Evolutionary conservation across 2,329 filamentous ascomycete genomes (phyloP), one percentile per base, ranked within the genome.

Genomic region (Macrophomina pseudophaseolina): DNA sequence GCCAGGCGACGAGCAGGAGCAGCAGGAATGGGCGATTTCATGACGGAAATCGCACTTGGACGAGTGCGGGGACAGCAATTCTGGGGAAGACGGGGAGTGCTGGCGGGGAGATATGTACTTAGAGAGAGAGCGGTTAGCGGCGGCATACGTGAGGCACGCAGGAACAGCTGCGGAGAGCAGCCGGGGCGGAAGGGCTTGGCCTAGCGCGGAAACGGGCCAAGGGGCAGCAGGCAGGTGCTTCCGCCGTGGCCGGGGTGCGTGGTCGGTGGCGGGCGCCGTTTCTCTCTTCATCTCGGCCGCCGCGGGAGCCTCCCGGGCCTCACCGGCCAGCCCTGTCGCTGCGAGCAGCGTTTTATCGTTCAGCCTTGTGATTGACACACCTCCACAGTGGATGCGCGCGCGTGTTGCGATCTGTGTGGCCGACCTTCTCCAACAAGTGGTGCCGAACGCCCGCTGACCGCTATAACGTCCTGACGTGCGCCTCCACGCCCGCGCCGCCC

Each of bases 1-100:
- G 33, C 32, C 32, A 62, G 63, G 18, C 51, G 49, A 8, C 42
- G 42, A 16, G 42, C 42, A 28, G 12, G 33, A 30, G 8, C 16
- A 28, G 60, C 5, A 38, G 23, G 35, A 23, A 53, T 11, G n/a
- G 40, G n/a, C n/a, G 48, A 40, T 23, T 33, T 12, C 62, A 64
- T 52, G 65, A 23, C n/a, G 28, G 42, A 7, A 18, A 12, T 23
- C 38, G 23, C 14, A 58, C 23, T 42, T 33, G 14, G 53, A 35
- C 28, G 38, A 12, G 51, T 52, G 53, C 53, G 64, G 64, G 53
- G 64, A 48, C 62, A 65, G n/a, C 35, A 66, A 44, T 66, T 66
- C 53, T 23, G 64, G 64, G 64, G 64, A 51, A 59, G 53, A 23
- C 18, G 4, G 53, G 33, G 51, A 54, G 12, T 53, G 49, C 18